phyloP scores from a whole-genome alignment of 2,329 filamentous ascomycete genomes.

The Paraphaeosphaeria sporulosa region DNA sequence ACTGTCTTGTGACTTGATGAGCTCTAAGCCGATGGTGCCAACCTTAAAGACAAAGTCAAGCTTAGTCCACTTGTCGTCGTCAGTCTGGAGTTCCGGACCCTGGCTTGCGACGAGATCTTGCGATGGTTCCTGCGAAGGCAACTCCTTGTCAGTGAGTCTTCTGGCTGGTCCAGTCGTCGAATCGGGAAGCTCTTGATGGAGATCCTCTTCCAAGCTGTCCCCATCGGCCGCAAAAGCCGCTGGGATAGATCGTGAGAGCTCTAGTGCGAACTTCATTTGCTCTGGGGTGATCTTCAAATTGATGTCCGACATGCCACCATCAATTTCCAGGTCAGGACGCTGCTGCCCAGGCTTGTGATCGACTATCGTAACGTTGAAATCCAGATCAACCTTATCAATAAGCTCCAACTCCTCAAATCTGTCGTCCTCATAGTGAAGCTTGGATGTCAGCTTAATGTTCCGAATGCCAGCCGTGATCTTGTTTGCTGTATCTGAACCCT shows the following conservation, averaged over 20 bases:
- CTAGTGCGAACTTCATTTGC: slow-evolving; percentile 87
- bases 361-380: slow-evolving; percentile 89
- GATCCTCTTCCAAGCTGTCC: slow-evolving; percentile 74
- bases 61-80: slow-evolving; percentile 83
- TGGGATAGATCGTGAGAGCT: slow-evolving; percentile 86
- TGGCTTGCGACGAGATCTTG: slow-evolving; percentile 57
- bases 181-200: slow-evolving; percentile 74
- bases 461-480: slow-evolving; percentile 90
- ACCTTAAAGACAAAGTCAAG: slow-evolving; percentile 91
- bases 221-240: slow-evolving; percentile 81
- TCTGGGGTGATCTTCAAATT: slow-evolving; percentile 89
- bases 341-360: slow-evolving; percentile 81
- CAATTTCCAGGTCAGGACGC: slow-evolving; percentile 88
- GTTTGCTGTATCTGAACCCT: slow-evolving; percentile 79
- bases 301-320: slow-evolving; percentile 90
- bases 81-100: slow-evolving; percentile 72
- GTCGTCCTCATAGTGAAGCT: slow-evolving; percentile 79
- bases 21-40: slow-evolving; percentile 84
- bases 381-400: slow-evolving; percentile 95
- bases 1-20: slow-evolving; percentile 78
- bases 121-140: slow-evolving; percentile 48
- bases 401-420: slow-evolving; percentile 87
- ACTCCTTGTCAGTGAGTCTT: slow-evolving; percentile 51
- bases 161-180: slow-evolving; percentile 60
- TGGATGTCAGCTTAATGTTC: slow-evolving; percentile 88